These are phyloP conservation scores for Ascochyta koolunga DNA, from an alignment of 2,329 filamentous ascomycete genomes.

Conservation along the genomic window DNA sequence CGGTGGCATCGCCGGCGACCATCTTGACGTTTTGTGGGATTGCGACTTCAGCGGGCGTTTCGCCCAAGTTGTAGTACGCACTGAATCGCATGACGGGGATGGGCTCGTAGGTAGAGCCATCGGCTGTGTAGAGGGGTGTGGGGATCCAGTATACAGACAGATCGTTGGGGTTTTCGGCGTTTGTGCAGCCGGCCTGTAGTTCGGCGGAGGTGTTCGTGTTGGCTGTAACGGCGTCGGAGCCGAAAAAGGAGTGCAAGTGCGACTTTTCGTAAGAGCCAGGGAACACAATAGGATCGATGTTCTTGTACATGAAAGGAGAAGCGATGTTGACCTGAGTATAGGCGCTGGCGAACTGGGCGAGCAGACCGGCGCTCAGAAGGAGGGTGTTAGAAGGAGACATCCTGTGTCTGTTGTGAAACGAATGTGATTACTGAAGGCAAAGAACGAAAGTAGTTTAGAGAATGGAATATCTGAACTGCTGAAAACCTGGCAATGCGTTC, in stretches of 20 bases:
- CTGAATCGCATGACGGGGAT: constrained; percentile 49
- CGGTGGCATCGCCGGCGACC: constrained; percentile 51
- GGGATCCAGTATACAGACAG: constrained; percentile 56
- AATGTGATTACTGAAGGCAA: constrained; percentile 3
- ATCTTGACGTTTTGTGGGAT: constrained; percentile 54
- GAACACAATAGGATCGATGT: constrained; percentile 54
- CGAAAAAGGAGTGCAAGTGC: constrained; percentile 55
- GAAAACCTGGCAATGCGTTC: background rate
- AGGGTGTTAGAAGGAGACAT: constrained; percentile 37
- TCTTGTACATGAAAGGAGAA: constrained; percentile 52
- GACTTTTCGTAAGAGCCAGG: constrained; percentile 49
- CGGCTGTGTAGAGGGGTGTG: constrained; percentile 49
- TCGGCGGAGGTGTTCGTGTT: constrained; percentile 47
- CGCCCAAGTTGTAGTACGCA: constrained; percentile 55
- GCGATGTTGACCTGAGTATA: constrained; percentile 46
- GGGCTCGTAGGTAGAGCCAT: constrained; percentile 43
- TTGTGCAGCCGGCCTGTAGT: constrained; percentile 54
- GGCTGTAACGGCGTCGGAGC: constrained; percentile 51
- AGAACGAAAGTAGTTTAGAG: constrained; percentile 1
- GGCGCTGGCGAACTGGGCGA: constrained; percentile 35
- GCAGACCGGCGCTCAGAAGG: constrained; percentile 31
- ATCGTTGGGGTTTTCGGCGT: constrained; percentile 56
- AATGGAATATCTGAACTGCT: constrained; percentile 7
- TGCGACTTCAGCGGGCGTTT: constrained; percentile 51
- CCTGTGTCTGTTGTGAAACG: constrained; percentile 26